Evolutionary conservation across 2,329 filamentous ascomycete species (phyloP).

Genomic region (Neurospora sp.): DNA sequence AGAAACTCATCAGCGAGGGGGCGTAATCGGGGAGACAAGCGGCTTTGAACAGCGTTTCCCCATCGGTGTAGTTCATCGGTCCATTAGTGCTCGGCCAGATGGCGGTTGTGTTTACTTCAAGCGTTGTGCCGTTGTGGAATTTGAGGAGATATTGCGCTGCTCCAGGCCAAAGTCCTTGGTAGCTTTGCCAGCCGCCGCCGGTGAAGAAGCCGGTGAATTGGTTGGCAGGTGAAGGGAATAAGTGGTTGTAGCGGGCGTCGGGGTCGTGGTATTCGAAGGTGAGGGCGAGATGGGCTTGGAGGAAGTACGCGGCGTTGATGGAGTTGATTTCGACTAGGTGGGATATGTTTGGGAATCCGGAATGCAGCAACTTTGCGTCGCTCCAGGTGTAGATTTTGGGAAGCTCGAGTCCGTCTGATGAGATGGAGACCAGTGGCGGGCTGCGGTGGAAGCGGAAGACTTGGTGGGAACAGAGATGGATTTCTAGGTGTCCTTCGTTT

Average conservation of each 20-base stretch:
- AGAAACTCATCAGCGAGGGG: background rate
- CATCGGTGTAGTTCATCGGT: background rate
- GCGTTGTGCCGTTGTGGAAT: background rate
- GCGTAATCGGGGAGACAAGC: background rate
- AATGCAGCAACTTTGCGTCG: background rate
- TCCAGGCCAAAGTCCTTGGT: background rate
- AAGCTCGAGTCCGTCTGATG: background rate
- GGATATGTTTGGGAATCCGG: background rate
- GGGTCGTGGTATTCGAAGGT: conserved; percentile 24
- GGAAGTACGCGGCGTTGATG: conserved; percentile 20
- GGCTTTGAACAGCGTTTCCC: background rate
- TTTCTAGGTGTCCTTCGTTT: background rate
- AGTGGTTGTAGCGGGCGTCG: conserved; percentile 31
- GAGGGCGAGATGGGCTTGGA: conserved; percentile 18
- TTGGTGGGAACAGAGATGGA: background rate
- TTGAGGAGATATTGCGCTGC: background rate
- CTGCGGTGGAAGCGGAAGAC: background rate
- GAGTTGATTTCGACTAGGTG: background rate
- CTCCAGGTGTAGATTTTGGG: background rate
- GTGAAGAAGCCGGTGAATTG: background rate
- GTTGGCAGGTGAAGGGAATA: conserved; percentile 19
- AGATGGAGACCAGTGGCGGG: background rate
- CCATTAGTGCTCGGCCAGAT: background rate
- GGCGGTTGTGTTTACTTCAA: background rate
- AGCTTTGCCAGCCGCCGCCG: conserved; percentile 12